These are phyloP conservation scores for Neonectria sp. DNA, from an alignment of 2,329 filamentous ascomycete species.

Conservation along the genomic window DNA sequence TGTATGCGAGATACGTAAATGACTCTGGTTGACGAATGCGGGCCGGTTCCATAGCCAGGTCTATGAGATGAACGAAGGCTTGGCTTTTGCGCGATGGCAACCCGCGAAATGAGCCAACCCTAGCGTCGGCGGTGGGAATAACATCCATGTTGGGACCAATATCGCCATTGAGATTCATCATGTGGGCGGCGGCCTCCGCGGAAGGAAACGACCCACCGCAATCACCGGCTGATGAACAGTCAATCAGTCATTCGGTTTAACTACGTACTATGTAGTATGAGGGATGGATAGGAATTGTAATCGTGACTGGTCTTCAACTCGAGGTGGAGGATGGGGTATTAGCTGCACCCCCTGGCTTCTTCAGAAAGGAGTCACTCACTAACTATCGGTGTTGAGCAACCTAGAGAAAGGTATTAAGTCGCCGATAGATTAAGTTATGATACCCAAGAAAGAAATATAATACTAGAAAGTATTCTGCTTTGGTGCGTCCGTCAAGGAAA, in stretches of 20 bases:
- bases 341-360: neutral
- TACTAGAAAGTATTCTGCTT: neutral
- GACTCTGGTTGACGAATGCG: constrained; percentile 44
- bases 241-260: neutral
- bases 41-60: neutral
- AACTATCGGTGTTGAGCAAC: neutral
- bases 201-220: neutral
- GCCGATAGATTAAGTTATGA: neutral
- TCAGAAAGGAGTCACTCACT: neutral
- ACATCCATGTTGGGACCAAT: neutral
- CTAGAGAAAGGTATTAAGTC: neutral
- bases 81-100: neutral
- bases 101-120: neutral
- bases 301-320: neutral
- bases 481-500: neutral
- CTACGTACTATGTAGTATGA: neutral
- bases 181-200: neutral
- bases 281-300: neutral
- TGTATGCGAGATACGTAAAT: constrained; percentile 64
- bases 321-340: neutral
- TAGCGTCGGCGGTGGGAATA: neutral
- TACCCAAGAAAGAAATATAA: neutral
- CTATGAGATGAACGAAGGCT: neutral
- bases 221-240: neutral
- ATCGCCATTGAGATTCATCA: neutral